These are phyloP conservation scores for Xylariaceae sp. DNA, from an alignment of 2,329 filamentous ascomycete genomes.

Conservation along the genomic window DNA sequence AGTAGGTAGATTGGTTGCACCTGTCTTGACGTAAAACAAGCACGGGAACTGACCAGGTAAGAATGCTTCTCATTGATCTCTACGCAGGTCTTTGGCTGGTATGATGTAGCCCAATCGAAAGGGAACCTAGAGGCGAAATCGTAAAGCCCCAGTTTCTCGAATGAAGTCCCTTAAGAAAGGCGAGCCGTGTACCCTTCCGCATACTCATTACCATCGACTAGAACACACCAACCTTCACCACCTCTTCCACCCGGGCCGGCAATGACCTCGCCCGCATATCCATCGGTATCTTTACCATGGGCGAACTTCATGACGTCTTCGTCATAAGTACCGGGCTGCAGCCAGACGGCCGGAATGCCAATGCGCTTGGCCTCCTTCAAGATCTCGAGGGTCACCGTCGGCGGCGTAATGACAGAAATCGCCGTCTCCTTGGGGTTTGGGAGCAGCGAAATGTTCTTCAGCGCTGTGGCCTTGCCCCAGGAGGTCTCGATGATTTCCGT, in stretches of 20 bases:
- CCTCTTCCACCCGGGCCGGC: slow-evolving; percentile 59
- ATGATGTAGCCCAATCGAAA: neutral
- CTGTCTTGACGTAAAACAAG: neutral
- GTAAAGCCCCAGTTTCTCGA: slow-evolving; percentile 41
- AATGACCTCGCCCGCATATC: slow-evolving; percentile 64
- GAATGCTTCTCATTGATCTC: too few species aligned
- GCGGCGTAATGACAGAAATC: slow-evolving; percentile 83
- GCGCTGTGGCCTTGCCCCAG: slow-evolving; percentile 54
- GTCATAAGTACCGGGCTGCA: slow-evolving; percentile 88
- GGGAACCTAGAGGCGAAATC: neutral
- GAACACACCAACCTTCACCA: slow-evolving; percentile 81
- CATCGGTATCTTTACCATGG: slow-evolving; percentile 34
- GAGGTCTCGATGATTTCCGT: slow-evolving; percentile 58
- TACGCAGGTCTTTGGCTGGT: neutral
- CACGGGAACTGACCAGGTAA: neutral
- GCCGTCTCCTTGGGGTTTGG: slow-evolving; percentile 63
- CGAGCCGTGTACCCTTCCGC: slow-evolving; percentile 24
- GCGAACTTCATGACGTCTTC: slow-evolving; percentile 68
- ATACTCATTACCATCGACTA: slow-evolving; percentile 74
- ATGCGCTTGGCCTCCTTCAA: slow-evolving; percentile 71
- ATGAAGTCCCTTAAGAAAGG: neutral
- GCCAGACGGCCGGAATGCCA: slow-evolving; percentile 71
- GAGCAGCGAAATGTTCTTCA: slow-evolving; percentile 61
- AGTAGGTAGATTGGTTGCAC: neutral
- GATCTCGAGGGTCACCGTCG: slow-evolving; percentile 66